These are phyloP conservation scores for Byssothecium circinans DNA, from an alignment of 2,329 filamentous ascomycete genomes.

Conservation along the genomic window DNA sequence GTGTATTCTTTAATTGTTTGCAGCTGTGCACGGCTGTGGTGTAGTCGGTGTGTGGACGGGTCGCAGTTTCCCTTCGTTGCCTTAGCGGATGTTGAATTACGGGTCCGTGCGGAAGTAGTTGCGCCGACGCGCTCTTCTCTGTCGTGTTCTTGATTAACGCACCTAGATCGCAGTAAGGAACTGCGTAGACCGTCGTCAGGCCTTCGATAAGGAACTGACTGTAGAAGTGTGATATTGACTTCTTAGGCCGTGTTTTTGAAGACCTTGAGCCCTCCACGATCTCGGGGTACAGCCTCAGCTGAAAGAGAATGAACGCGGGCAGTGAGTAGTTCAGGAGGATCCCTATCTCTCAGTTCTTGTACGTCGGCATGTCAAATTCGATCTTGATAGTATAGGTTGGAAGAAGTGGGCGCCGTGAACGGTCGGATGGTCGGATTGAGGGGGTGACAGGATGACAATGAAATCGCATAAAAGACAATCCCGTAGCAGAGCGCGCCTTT, in stretches of 20 bases:
- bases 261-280: no score
- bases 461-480: no score
- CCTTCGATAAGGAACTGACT: no score
- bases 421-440: background rate
- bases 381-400: background rate
- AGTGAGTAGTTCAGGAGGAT: background rate
- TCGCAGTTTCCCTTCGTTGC: slow-evolving; percentile 23
- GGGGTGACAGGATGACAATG: background rate
- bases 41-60: slow-evolving; percentile 23
- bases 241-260: no score
- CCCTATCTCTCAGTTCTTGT: no score
- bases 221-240: no score
- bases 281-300: background rate
- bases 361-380: background rate
- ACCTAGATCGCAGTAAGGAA: no score
- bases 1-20: slow-evolving; percentile 17
- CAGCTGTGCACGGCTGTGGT: slow-evolving; percentile 24
- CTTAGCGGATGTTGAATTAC: slow-evolving; percentile 28
- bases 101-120: slow-evolving; percentile 4
- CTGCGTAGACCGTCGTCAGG: no score
- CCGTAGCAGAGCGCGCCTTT: no score
- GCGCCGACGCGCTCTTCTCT: background rate
- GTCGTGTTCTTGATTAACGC: no score
- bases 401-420: background rate
- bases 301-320: background rate